These are phyloP conservation scores for Endoconidiophora polonica DNA, from an alignment of 2,329 filamentous ascomycete species.

Conservation along the genomic window DNA sequence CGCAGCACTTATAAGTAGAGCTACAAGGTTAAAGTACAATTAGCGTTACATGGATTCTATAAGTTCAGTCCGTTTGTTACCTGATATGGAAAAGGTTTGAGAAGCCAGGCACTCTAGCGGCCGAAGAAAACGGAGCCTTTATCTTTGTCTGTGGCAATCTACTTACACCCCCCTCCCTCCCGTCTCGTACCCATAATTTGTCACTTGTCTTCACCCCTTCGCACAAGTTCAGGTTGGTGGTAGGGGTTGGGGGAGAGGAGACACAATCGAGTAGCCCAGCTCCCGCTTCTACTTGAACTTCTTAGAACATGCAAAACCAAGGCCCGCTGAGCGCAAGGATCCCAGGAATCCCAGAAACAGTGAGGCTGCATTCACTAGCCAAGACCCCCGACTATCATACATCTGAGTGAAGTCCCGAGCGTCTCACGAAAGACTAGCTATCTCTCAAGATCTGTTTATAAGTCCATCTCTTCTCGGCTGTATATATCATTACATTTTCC, in stretches of 20 bases:
- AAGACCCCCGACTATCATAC: background rate
- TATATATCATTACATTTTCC: conserved; percentile 1
- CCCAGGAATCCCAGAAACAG: background rate
- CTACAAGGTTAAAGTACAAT: background rate
- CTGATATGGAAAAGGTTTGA: background rate
- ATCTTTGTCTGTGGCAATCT: background rate
- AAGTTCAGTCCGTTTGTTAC: background rate
- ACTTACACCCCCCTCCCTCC: background rate
- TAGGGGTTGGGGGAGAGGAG: no score
- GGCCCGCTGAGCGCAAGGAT: background rate
- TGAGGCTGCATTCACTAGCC: background rate
- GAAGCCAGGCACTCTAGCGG: background rate
- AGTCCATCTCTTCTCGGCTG: conserved; percentile 8
- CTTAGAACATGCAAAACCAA: background rate
- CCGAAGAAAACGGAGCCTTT: no score
- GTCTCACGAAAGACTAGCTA: background rate
- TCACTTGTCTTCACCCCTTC: background rate
- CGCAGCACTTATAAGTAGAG: background rate
- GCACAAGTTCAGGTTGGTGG: background rate
- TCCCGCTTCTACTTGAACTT: conserved; percentile 4
- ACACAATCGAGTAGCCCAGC: background rate
- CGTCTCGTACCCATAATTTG: background rate
- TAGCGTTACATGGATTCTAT: background rate
- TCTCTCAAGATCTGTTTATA: conserved; percentile 2
- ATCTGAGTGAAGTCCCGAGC: background rate